These are phyloP conservation scores for Cytospora paraplurivora DNA, from an alignment of 2,329 filamentous ascomycete genomes.

Conservation along the genomic window DNA sequence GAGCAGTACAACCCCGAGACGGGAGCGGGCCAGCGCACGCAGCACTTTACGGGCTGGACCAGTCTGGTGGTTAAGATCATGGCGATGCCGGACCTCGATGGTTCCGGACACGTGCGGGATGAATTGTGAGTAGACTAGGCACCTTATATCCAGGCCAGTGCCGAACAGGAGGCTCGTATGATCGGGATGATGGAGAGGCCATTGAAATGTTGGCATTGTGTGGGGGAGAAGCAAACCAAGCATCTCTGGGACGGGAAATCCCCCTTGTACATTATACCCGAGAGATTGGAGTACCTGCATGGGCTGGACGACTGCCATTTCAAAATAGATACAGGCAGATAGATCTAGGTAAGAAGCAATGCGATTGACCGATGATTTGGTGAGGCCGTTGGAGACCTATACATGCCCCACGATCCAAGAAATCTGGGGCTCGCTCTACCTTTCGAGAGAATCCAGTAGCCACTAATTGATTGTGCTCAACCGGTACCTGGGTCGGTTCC, in stretches of 20 bases:
- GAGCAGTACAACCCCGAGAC: conserved; percentile 97
- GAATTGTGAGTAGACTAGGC: conserved; percentile 45
- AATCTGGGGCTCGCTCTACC: too few relatives aligned
- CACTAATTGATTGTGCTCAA: too few relatives aligned
- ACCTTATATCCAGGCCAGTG: neutral
- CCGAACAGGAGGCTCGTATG: neutral
- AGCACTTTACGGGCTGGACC: conserved; percentile 99
- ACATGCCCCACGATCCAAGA: too few relatives aligned
- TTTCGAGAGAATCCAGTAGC: too few relatives aligned
- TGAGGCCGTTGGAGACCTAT: neutral
- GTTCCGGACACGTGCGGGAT: conserved; percentile 43
- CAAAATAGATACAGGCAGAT: neutral
- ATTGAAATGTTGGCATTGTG: neutral
- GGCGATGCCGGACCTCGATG: conserved; percentile 76
- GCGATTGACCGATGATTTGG: neutral
- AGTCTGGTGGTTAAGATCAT: conserved; percentile 97
- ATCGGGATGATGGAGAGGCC: neutral
- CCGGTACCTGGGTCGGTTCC: too few relatives aligned
- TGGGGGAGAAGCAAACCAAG: neutral
- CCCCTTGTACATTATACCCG: neutral
- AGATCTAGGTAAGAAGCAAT: neutral
- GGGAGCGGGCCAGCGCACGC: conserved; percentile 88
- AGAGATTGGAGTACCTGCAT: conserved; percentile 1
- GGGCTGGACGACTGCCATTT: neutral
- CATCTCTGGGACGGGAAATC: neutral